Conservation (phyloP, 306 rosid species). For the Cucurbita pepo region DNA sequence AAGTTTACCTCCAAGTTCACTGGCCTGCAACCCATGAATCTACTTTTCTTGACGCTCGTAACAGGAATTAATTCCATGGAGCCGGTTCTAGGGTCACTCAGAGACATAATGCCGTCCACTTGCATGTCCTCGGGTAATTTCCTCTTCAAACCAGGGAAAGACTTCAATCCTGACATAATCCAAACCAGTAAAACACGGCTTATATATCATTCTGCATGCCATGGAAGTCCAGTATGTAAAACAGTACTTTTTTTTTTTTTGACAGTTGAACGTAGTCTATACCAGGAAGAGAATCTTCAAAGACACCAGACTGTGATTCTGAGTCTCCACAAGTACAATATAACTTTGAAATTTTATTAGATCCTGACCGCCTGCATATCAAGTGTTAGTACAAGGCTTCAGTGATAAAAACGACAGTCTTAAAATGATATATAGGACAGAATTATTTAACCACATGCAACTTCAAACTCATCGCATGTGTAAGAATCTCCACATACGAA, state of each 20-base stretch:
- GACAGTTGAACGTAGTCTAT: background rate
- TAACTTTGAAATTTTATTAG: conserved; percentile 25
- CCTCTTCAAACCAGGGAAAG: conserved; percentile 59
- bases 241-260: background rate
- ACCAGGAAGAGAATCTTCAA: conserved; percentile 61
- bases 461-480: background rate
- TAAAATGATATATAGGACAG: background rate
- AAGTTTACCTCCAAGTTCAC: conserved; percentile 18
- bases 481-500: conserved; percentile 20
- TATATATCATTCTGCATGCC: background rate
- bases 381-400: background rate
- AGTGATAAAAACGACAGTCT: background rate
- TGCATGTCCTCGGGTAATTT: conserved; percentile 33
- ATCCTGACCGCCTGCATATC: conserved; percentile 41
- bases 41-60: conserved; percentile 31
- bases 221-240: background rate
- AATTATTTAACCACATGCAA: background rate
- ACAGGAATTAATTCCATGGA: conserved; percentile 17
- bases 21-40: conserved; percentile 11
- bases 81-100: conserved; percentile 2
- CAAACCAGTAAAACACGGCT: background rate
- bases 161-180: conserved; percentile 34
- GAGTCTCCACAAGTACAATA: conserved; percentile 54
- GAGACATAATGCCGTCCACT: conserved; percentile 27
- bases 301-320: conserved; percentile 34